phyloP scores from a whole-genome alignment of 441 rosid species.

The Omphalea diandra region DNA sequence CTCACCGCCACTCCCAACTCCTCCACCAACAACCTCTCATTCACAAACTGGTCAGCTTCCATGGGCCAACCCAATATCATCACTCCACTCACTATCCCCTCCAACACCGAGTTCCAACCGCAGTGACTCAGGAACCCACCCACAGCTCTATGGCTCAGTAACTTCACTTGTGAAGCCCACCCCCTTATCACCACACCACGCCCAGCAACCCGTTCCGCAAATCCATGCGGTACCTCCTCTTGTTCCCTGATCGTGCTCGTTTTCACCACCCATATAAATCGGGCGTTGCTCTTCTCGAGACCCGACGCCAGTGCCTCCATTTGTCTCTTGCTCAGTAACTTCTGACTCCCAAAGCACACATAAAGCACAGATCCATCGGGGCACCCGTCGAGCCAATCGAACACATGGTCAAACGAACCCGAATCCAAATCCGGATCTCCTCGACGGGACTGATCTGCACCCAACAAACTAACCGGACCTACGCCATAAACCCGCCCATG shows the following conservation, averaged over 20 bases:
- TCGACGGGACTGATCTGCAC: constrained; percentile 15
- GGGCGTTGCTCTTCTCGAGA: constrained; percentile 42
- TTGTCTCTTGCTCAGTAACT: constrained; percentile 33
- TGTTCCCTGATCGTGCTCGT: constrained; percentile 22
- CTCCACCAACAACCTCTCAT: constrained; percentile 37
- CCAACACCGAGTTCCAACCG: constrained; percentile 61
- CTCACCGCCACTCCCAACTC: constrained; percentile 40
- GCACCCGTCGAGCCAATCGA: constrained; percentile 49
- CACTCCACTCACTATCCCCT: constrained; percentile 43
- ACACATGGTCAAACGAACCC: constrained; percentile 10
- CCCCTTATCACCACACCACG: constrained; percentile 41
- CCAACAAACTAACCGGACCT: constrained; percentile 45
- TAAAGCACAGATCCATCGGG: constrained; percentile 49
- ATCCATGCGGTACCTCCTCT: constrained; percentile 35
- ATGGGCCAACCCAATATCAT: constrained; percentile 55
- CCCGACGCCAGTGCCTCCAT: constrained; percentile 46
- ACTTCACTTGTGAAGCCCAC: constrained; percentile 55
- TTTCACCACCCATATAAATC: constrained; percentile 55
- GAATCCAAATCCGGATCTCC: background rate
- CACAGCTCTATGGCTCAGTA: constrained; percentile 46
- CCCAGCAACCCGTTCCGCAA: constrained; percentile 36
- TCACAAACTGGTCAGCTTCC: constrained; percentile 55
- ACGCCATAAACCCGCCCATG: constrained; percentile 40
- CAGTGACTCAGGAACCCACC: constrained; percentile 64
- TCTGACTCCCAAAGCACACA: constrained; percentile 59